Percentiles rank a stretch among this genome's conserved stretches.
phyloP scores from a whole-genome alignment of 1,284 basidiomycete genomes.

The Ceratobasidium sp. region DNA sequence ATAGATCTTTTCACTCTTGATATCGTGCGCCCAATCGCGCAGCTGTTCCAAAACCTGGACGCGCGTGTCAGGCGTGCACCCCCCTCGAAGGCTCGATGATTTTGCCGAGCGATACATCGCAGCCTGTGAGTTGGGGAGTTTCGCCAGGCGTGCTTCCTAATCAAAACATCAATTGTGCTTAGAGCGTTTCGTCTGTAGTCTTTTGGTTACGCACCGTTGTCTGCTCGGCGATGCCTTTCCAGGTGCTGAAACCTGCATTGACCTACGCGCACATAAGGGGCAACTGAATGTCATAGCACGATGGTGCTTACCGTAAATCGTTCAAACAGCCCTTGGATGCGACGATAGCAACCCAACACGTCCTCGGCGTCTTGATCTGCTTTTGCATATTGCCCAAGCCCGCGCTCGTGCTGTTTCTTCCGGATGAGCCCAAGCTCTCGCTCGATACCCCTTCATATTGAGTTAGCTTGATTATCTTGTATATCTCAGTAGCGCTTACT shows the following conservation, averaged over 20 bases:
- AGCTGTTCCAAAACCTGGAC: too few relatives aligned
- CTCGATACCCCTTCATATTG: not conserved
- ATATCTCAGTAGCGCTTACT: not conserved
- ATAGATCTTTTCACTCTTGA: too few relatives aligned
- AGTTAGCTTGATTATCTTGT: not conserved
- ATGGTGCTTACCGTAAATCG: not conserved
- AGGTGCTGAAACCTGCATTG: constrained; percentile 1
- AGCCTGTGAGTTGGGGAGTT: too few relatives aligned
- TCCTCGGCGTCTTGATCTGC: too few relatives aligned
- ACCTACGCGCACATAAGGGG: not conserved
- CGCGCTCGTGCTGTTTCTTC: not conserved
- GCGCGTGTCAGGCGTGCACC: not conserved
- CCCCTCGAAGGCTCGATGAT: not conserved
- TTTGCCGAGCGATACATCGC: not conserved
- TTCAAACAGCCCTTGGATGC: too few relatives aligned
- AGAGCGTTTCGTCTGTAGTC: not conserved
- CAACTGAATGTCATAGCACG: not conserved
- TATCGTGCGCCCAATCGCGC: too few relatives aligned
- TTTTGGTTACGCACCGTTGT: not conserved
- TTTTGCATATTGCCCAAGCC: too few relatives aligned
- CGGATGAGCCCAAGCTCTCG: not conserved
- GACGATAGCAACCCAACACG: too few relatives aligned
- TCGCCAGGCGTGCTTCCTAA: not conserved
- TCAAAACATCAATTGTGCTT: not conserved
- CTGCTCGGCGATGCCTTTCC: not conserved